A percentile compares a stretch with the other conserved stretches of the same genome.
Conservation (phyloP, 805 yeast genomes). For the Saccharomycopsis malanga region DNA sequence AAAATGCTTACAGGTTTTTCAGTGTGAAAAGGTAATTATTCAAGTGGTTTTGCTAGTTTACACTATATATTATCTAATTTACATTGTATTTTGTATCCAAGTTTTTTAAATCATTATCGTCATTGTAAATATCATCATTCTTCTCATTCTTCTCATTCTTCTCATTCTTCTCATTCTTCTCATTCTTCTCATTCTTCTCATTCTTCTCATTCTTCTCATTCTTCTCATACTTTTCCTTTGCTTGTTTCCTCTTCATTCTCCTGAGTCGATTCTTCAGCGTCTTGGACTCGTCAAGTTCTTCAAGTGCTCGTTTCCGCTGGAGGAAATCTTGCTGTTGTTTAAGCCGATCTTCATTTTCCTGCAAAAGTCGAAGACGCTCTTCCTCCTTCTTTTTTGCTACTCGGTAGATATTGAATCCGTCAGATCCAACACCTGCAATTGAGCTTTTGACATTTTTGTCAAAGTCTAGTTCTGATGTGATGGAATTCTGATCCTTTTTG, state of each 20-base stretch:
- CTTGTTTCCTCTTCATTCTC: slow-evolving; percentile 6
- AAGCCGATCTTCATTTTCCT: neutral
- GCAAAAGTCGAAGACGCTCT: neutral
- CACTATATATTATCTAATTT: too few relatives aligned
- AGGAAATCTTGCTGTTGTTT: slow-evolving; percentile 1
- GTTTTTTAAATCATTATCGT: too few relatives aligned
- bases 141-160: too few relatives aligned
- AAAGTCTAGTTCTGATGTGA: neutral
- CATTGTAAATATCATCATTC: too few relatives aligned
- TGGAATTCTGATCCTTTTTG: neutral
- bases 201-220: slow-evolving; percentile 3
- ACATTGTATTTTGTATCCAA: too few relatives aligned
- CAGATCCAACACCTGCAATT: slow-evolving; percentile 15
- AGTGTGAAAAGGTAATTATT: too few relatives aligned
- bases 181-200: neutral
- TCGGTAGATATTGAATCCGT: slow-evolving; percentile 2
- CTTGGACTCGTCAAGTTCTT: neutral
- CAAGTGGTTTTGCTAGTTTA: too few relatives aligned
- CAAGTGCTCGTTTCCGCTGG: neutral
- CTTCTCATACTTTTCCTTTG: neutral
- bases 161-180: neutral
- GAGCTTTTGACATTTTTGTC: slow-evolving; percentile 6
- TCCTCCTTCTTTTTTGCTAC: slow-evolving; percentile 1
- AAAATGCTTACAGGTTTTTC: too few relatives aligned
- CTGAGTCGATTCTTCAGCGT: slow-evolving; percentile 3